These are phyloP conservation scores for Aspergillus asperescens DNA, from an alignment of 495 filamentous ascomycete species.

Conservation along the genomic window DNA sequence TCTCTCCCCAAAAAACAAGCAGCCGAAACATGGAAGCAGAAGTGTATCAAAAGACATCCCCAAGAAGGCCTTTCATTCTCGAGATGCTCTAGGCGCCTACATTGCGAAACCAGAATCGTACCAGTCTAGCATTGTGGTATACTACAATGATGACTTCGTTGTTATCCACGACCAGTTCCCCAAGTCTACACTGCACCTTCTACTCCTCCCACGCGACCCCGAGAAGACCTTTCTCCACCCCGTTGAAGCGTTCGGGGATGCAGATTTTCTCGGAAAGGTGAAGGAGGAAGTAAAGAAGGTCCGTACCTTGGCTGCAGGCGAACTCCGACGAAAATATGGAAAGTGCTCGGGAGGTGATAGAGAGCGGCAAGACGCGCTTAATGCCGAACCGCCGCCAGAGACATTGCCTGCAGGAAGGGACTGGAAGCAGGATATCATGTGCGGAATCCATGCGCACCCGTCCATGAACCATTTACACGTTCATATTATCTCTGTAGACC, in stretches of 20 bases:
- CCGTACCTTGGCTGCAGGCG: constrained; percentile 59
- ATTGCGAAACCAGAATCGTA: constrained; percentile 61
- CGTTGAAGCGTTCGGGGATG: constrained; percentile 70
- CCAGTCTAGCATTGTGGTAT: constrained; percentile 58
- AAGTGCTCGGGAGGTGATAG: constrained; percentile 56
- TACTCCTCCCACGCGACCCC: constrained; percentile 74
- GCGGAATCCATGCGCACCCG: constrained; percentile 81
- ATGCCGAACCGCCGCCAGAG: constrained; percentile 34
- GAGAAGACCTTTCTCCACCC: constrained; percentile 62
- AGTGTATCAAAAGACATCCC: constrained; percentile 24
- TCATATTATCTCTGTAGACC: constrained; percentile 76
- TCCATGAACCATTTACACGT: constrained; percentile 91
- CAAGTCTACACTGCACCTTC: constrained; percentile 77
- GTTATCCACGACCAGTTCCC: constrained; percentile 79
- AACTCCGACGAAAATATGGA: constrained; percentile 69
- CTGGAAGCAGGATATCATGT: constrained; percentile 70
- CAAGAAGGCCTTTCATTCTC: constrained; percentile 35
- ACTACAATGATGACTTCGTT: constrained; percentile 66
- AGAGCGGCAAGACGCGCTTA: constrained; percentile 51
- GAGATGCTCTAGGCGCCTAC: constrained; percentile 67
- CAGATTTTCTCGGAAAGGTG: constrained; percentile 62
- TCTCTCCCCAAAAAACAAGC: constrained; percentile 57
- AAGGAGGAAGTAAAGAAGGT: constrained; percentile 55
- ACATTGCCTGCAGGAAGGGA: constrained; percentile 65
- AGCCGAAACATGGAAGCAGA: constrained; percentile 28